Base-by-base conservation (phyloP, 345 rosid species). In the Leavenworthia alabamica region DNA sequence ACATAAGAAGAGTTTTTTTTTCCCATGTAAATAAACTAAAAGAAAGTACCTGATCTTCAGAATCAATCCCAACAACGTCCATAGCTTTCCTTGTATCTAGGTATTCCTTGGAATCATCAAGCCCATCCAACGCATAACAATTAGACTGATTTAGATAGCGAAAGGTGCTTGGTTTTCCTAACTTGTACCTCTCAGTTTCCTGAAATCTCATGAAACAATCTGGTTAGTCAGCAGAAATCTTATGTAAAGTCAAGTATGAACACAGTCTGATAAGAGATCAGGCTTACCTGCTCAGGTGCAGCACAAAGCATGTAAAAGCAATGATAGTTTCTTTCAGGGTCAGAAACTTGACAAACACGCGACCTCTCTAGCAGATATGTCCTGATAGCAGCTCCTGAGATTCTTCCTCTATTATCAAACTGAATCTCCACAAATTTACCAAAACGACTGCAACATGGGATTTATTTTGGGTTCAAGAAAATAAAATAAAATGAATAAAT, bases 231-330 rank as follows among this genome's bases (percentile, higher is more conserved):
- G 49, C 11, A 1, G 0, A 12, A 42, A 13, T 8, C 23, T 42
- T 22, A 52, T 19, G 40, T 59, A 58, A 46, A 10, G 13, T 23
- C 45, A 15, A 61, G 41, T 24, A 31, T 41, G 49, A 56, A 45
- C 56, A 56, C 28, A 10, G n/a, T 32, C 56, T 56, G 4, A 59
- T 35, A 62, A 56, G 61, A 59, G 27, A 66, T 50, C 29, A 53
- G 14, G 45, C 52, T 60, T 81, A 86, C 99, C 88, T 87, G 80
- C 3, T 73, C 63, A 0, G 99, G 97, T 51, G 96, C 99, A 62
- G 96, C 88, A 58, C 99, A 93, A 67, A 93, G 95, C 97, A 93
- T 89, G 78, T 93, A 93, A 75, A 93, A 93, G 78, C 99, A 93
- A 74, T 89, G 97, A 66, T 93, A 93, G 72, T 93, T 93, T 80